These are phyloP conservation scores for Nicotiana benthamiana DNA, from an alignment of 257 asterid genomes.

Conservation along the genomic window DNA sequence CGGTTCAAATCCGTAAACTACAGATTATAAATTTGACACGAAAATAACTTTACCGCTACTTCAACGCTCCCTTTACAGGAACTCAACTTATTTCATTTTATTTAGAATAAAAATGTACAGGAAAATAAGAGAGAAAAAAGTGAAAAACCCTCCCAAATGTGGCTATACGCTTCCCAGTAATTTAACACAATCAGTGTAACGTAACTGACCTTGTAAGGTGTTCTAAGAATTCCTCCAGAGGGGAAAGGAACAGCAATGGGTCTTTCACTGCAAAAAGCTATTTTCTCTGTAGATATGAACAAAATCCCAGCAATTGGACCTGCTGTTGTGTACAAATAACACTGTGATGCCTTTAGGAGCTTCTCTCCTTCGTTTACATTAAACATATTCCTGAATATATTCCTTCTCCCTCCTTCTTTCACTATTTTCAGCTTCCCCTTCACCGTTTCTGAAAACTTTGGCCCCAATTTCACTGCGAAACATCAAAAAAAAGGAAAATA, in stretches of 20 bases:
- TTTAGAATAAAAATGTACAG: no score
- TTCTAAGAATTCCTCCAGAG: conserved; percentile 31
- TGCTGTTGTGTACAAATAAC: conserved; percentile 74
- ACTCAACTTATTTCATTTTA: no score
- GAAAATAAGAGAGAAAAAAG: no score
- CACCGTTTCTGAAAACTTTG: conserved; percentile 63
- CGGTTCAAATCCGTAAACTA: no score
- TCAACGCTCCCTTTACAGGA: no score
- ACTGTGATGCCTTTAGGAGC: conserved; percentile 73
- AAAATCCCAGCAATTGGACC: conserved; percentile 89
- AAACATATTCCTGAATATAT: conserved; percentile 52
- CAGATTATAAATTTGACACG: no score
- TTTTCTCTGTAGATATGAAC: conserved; percentile 54
- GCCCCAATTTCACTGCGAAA: conserved; percentile 56
- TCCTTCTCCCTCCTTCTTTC: conserved; percentile 65
- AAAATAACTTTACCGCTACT: no score
- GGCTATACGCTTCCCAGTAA: no score
- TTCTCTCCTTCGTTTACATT: conserved; percentile 45
- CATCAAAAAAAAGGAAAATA: neutral
- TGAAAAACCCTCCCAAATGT: no score
- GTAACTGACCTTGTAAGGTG: conserved; percentile 63
- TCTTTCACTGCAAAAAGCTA: conserved; percentile 77
- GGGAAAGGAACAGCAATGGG: conserved; percentile 44
- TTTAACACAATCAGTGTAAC: neutral
- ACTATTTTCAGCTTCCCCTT: conserved; percentile 76